phyloP scores from a whole-genome alignment of 2,329 filamentous ascomycete species.

The Metarhizium guizhouense region DNA sequence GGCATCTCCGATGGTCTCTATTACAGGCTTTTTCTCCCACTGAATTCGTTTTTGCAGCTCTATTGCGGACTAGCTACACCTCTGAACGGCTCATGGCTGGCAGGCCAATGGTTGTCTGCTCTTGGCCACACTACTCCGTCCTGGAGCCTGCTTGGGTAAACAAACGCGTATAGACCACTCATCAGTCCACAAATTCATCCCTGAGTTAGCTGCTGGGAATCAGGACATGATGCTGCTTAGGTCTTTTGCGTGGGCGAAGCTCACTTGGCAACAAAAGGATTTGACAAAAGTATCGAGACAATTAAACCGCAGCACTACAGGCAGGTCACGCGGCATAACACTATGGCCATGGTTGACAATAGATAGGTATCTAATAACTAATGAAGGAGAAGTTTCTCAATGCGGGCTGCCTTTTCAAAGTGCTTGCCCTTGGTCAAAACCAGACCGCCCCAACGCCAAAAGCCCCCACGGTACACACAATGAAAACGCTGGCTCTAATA shows the following conservation, averaged over 20 bases:
- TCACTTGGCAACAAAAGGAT: neutral
- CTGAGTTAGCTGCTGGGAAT: neutral
- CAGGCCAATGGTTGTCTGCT: neutral
- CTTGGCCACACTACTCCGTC: no score
- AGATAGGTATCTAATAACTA: neutral
- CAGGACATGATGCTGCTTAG: no score
- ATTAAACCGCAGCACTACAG: neutral
- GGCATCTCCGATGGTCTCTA: neutral
- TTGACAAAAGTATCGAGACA: neutral
- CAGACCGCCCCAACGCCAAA: slow-evolving; percentile 2
- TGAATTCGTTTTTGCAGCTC: neutral
- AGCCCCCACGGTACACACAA: neutral
- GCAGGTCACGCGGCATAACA: neutral
- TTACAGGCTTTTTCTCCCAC: neutral
- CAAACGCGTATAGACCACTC: neutral
- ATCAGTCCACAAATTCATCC: neutral
- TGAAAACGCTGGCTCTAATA: neutral
- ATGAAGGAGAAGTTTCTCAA: neutral
- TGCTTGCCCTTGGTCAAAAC: neutral
- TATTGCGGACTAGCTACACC: neutral
- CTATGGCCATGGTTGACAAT: neutral
- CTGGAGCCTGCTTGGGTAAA: neutral
- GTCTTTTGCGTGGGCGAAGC: no score
- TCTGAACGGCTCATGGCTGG: neutral
- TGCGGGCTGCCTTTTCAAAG: neutral